Percentiles rank a stretch among this genome's conserved stretches.
Evolutionary conservation across 2,329 filamentous ascomycete species (phyloP).

Genomic region (Coniochaeta sp.): DNA sequence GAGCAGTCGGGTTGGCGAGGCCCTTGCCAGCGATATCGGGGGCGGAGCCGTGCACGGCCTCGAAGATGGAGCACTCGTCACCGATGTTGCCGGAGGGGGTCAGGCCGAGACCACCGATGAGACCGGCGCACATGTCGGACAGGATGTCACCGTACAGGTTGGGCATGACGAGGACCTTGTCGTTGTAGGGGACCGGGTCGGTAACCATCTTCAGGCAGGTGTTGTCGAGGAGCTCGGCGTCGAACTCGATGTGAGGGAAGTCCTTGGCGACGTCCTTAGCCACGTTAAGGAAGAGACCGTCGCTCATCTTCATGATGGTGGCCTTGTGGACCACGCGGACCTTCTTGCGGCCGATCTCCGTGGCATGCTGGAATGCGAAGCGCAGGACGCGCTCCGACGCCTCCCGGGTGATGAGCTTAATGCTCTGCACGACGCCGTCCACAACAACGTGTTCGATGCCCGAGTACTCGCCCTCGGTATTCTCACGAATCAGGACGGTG

Average conservation of each 20-base stretch:
- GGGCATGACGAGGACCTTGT: conserved; percentile 97
- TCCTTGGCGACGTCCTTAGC: conserved; percentile 85
- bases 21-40: conserved; percentile 95
- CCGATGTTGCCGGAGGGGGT: conserved; percentile 98
- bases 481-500: conserved; percentile 96
- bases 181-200: conserved; percentile 93
- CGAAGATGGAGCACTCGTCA: conserved; percentile 99
- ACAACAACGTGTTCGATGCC: conserved; percentile 98
- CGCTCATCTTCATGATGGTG: conserved; percentile 99
- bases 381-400: conserved; percentile 92
- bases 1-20: conserved; percentile 93
- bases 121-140: conserved; percentile 97
- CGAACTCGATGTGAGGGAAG: conserved; percentile 92
- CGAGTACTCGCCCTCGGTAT: conserved; percentile 99
- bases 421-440: conserved; percentile 96
- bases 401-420: conserved; percentile 97
- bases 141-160: conserved; percentile 99
- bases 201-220: conserved; percentile 98
- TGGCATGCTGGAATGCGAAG: conserved; percentile 97
- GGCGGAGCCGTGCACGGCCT: conserved; percentile 95
- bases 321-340: conserved; percentile 98
- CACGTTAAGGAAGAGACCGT: conserved; percentile 92
- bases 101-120: conserved; percentile 94
- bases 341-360: conserved; percentile 90
- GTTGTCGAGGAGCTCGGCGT: conserved; percentile 97